Base-by-base conservation (phyloP, 179 eudicot species). In the Heliamphora pulchella region DNA sequence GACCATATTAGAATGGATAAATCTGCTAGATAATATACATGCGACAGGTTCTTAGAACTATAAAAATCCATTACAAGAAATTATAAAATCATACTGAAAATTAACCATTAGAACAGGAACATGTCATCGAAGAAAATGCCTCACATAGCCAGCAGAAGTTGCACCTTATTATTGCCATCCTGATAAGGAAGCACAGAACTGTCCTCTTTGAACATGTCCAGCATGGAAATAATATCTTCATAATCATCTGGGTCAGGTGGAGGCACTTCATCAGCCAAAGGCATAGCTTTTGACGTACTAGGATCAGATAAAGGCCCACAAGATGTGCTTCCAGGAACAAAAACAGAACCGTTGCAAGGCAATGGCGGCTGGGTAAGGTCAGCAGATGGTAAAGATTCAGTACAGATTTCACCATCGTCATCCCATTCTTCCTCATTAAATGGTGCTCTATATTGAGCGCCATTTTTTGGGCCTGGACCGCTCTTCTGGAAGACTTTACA, bases 401-500 rank as follows among this genome's bases (percentile, higher is more conserved):
- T 48, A 75, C 50, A 15, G 50, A 75, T 6, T 41, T 79, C 88
- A 48, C 76, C 79, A 59, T 88, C 91, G 67, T 78, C 84, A 10
- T 84, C 86, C 94, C 96, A 92, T 22, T 91, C 97, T 9, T 90
- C 92, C 70, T 91, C 96, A 20, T 82, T 72, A 64, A 91, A 94
- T n/a, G 90, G 93, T 9, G 93, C 98, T 8, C 97, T 96, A 64
- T 94, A 91, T 72, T 86, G 84, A 20, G 90, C 97, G 72, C 97
- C 97, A 80, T 84, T 91, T 81, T 84, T 90, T 4, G 98, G 97
- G 18, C 98, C 98, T 1, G 57, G 64, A 8, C 94, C 97, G 76
- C 85, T 89, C 89, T 94, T 94, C 79, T 91, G 57, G 66, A 88
- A 94, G 5, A 94, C 44, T 85, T 89, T 92, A 77, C 93, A 89